A percentile compares a stretch with the other conserved stretches of the same genome.
These are phyloP conservation scores for Beauveria scarabaeidicola DNA, from an alignment of 2,329 filamentous ascomycete genomes.

Conservation along the genomic window DNA sequence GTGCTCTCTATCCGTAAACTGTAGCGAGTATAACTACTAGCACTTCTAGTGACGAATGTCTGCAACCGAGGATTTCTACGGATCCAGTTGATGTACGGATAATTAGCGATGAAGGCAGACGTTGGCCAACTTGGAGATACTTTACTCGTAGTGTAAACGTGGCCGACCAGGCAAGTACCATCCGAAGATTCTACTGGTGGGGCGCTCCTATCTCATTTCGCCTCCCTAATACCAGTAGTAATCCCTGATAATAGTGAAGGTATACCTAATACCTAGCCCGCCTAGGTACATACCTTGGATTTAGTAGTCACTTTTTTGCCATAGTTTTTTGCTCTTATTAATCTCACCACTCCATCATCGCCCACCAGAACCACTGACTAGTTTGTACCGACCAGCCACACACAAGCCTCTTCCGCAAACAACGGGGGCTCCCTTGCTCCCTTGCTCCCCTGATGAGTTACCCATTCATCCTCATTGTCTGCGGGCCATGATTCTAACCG, in stretches of 20 bases:
- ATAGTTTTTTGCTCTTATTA: not conserved
- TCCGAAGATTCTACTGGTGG: not conserved
- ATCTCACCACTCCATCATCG: not conserved
- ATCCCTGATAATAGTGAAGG: too few relatives aligned
- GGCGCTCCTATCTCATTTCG: too few relatives aligned
- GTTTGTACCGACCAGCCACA: too few relatives aligned
- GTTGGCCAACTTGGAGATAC: not conserved
- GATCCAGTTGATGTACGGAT: too few relatives aligned
- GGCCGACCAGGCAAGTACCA: not conserved
- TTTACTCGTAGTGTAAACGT: not conserved
- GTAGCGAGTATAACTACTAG: too few relatives aligned
- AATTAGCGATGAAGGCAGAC: too few relatives aligned
- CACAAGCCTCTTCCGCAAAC: slow-evolving; percentile 6
- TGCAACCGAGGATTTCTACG: too few relatives aligned
- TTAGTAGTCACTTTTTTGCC: not conserved
- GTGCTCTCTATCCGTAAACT: not conserved
- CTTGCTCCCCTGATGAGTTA: too few relatives aligned
- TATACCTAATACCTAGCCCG: too few relatives aligned
- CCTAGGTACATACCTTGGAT: not conserved
- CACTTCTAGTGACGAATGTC: too few relatives aligned
- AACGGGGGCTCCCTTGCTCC: not conserved
- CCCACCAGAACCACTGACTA: not conserved
- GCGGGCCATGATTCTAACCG: not conserved
- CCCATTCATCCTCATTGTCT: not conserved
- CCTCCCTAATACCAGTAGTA: too few relatives aligned